These are phyloP conservation scores for Ustilago curta DNA, from an alignment of 1,284 basidiomycete species.

Conservation along the genomic window DNA sequence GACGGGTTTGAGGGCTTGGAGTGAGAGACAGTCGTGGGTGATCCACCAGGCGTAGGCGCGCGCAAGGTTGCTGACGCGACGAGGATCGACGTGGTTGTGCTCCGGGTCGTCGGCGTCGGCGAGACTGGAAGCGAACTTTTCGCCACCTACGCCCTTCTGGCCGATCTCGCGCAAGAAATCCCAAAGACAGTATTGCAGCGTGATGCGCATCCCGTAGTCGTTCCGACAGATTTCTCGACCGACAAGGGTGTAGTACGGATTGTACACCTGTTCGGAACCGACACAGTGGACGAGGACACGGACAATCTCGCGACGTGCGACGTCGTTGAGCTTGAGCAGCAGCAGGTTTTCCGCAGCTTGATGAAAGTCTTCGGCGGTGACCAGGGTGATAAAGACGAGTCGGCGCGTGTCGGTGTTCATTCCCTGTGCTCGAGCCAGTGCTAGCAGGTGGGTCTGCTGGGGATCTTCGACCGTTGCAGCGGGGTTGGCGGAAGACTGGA, in stretches of 20 bases:
- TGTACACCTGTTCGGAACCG: slow-evolving; percentile 77
- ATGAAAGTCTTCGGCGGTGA: slow-evolving; percentile 85
- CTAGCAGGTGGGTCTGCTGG: slow-evolving; percentile 74
- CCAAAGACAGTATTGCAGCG: slow-evolving; percentile 96
- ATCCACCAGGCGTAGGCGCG: slow-evolving; percentile 86
- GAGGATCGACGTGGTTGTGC: slow-evolving; percentile 15
- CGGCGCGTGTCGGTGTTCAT: slow-evolving; percentile 98
- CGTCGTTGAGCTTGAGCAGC: slow-evolving; percentile 84
- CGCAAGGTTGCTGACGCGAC: slow-evolving; percentile 78
- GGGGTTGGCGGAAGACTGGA: slow-evolving; percentile 22
- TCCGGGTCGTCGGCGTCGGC: slow-evolving; percentile 71
- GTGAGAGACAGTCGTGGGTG: slow-evolving; percentile 78
- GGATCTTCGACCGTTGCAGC: slow-evolving; percentile 71
- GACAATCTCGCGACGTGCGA: slow-evolving; percentile 93
- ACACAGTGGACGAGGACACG: slow-evolving; percentile 93
- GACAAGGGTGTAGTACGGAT: slow-evolving; percentile 94
- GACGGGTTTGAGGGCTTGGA: slow-evolving; percentile 75
- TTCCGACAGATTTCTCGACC: slow-evolving; percentile 68
- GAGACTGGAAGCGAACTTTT: slow-evolving; percentile 75
- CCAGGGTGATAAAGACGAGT: slow-evolving; percentile 89
- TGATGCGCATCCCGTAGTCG: slow-evolving; percentile 81
- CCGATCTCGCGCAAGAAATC: slow-evolving; percentile 94
- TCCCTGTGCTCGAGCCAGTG: slow-evolving; percentile 89
- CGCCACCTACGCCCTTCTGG: slow-evolving; percentile 84
- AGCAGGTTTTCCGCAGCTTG: slow-evolving; percentile 89